Evolutionary conservation across 176 grass and related monocot genomes (phyloP), one percentile per base, ranked within the genome.

Genomic region (Puccinellia tenuiflora): DNA sequence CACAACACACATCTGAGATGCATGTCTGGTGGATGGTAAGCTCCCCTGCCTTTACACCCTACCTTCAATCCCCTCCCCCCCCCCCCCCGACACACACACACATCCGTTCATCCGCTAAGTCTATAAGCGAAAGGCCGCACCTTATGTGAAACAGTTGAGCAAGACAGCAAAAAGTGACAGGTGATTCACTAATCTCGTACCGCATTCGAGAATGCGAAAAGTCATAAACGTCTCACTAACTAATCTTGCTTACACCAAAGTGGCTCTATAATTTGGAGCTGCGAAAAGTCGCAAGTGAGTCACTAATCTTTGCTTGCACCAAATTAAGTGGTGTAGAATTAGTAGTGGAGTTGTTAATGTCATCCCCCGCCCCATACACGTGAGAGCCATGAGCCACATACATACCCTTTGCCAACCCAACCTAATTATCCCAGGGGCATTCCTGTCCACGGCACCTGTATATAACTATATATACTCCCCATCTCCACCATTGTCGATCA

Each of bases 381-480:
- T 89, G 70, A 85, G 77, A 14, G 61, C 87, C 82, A 80, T 85
- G 68, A 76, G 69, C 50, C 60, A 42, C 69, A 75, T 80, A 75
- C 37, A n/a, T n/a, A n/a, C 87, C 82, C 52, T n/a, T n/a, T 62
- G 59, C 71, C 81, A 62, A 63, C 70, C 83, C 34, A 77, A 77
- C 83, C 25, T 72, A 86, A 90, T 90, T 78, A 82, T 82, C 43
- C 53, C 34, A 56, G 72, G 53, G 88, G 83, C 78, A 89, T 86
- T 89, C 25, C 21, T 12, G 83, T 90, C 79, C 88, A 90, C 43
- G 13, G 3, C 10, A 5, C 8, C 20, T 72, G 64, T 90, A 78
- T 90, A n/a, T n/a, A n/a, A n/a, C n/a, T n/a, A n/a, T n/a, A 90
- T 82, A 86, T 78, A 72, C 26, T 37, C 25, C 25, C 55, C 72